Evolutionary conservation across 352 stramenopile species (phyloP), one percentile per base, ranked within the genome.

Genomic region (Phytophthora uliginosa): DNA sequence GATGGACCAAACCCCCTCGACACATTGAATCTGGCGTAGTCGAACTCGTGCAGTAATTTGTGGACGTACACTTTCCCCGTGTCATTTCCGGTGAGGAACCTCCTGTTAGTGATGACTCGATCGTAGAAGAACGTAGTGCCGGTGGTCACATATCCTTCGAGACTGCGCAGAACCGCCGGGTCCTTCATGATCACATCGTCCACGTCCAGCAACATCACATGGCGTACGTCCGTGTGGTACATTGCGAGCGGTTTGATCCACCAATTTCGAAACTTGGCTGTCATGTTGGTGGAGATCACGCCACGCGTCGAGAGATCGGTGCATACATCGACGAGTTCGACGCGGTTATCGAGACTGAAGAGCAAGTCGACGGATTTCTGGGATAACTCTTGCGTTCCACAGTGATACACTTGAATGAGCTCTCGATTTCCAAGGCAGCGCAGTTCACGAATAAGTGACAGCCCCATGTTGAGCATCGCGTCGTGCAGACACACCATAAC

Each of bases 61-160:
- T 55, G 56, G 52, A 90, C 53, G 57, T 88, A 88, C 38, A 73
- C 64, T 55, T 71, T 74, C 1, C 56, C 52, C 8, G 63, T 57
- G 66, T 80, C 72, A 8, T 73, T 71, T n/a, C 77, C 76, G 38
- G 82, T 81, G 47, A 89, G 66, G 59, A 85, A 89, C 3, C 74
- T 71, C 24, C 74, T 66, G n/a, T 34, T 31, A 4, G 52, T 40
- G 52, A 88, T 82, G 17, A 90, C 81, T 36, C 80, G 85, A 62
- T 93, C 84, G 71, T 88, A 93, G 71, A 83, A 91, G 61, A 91
- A 91, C 12, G 78, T 81, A 0, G 83, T 88, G 22, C 81, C 83
- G 5, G 76, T 89, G 13, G 51, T 68, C 47, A 62, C 62, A 71
- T 91, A 91, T 59, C 73, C 77, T 15, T 78, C 60, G 8, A 79